Base-by-base conservation (phyloP, 805 yeast species). In the Zygosaccharomyces siamensis region DNA sequence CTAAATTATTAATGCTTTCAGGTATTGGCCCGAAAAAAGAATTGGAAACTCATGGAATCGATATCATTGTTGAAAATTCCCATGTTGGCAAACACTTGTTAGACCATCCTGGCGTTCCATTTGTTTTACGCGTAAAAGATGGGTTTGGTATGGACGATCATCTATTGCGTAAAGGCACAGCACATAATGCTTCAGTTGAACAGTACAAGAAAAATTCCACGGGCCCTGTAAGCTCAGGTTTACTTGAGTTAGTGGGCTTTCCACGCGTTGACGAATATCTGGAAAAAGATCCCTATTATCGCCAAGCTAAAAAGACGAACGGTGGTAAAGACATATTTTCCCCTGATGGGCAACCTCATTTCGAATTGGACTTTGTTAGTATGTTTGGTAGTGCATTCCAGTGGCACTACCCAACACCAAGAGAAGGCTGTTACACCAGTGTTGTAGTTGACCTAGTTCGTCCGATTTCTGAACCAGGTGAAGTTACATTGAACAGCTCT, bases 41-140 rank as follows among this genome's bases (percentile, higher is more conserved):
- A 50, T 56, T 64, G 28, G 57, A 56, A 39, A 54, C 43, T 26
- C 60, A 58, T 32, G 65, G 66, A 16, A 60, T 64, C 47, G 55
- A 57, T 20, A 58, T 56, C 18, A 48, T 55, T n/a, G 55, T 58
- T 21, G 66, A 64, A 45, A 55, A 60, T 32, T 62, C 58, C 28
- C 64, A 62, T 36, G 69, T 64, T 32, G 69, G 69, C n/a, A 61
- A 64, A 49, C 57, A 64, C 51, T 59, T 64, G 48, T 57, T 64
- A 45, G 68, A 64, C 45, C 69, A 64, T 48, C 68, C 68, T 21
- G 64, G 59, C 31, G 63, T 59, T 7, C 63, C 63, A 32, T 59
- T 59, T 48, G 63, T 59, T 24, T 53, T 59, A 32, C 44, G 51
- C 18, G 55, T 58, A 12, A 56, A 59, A 52, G 63, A 59, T 43